A percentile compares a stretch with the other conserved stretches of the same genome.
These are phyloP conservation scores for Alternaria postmessia DNA, from an alignment of 2,329 filamentous ascomycete genomes.

Conservation along the genomic window DNA sequence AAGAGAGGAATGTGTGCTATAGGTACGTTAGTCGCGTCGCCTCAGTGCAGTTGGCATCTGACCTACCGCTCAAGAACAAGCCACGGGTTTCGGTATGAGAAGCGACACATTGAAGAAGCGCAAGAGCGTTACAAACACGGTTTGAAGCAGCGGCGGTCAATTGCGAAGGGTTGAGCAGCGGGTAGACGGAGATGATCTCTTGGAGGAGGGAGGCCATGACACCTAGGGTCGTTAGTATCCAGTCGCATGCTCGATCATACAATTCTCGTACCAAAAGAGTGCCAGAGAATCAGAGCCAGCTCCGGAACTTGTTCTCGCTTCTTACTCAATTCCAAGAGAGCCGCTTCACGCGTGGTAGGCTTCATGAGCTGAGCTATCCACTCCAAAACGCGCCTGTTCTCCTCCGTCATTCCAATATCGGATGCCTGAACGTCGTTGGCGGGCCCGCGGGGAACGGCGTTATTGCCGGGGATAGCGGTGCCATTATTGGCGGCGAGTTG, in stretches of 20 bases:
- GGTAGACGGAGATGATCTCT: constrained; percentile 99
- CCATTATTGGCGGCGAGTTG: constrained; percentile 74
- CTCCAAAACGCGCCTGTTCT: constrained; percentile 89
- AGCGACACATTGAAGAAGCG: constrained; percentile 93
- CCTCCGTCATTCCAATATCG: constrained; percentile 73
- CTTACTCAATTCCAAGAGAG: constrained; percentile 94
- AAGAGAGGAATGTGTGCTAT: constrained; percentile 96
- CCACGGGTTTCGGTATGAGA: constrained; percentile 96
- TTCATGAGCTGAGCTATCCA: constrained; percentile 93
- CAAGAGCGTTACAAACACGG: constrained; percentile 95
- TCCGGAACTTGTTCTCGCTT: constrained; percentile 98
- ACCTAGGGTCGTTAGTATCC: constrained; percentile 61
- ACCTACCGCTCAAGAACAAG: constrained; percentile 85
- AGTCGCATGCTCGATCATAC: too few species aligned
- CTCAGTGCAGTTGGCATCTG: background rate
- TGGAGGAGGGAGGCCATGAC: constrained; percentile 98
- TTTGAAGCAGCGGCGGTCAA: constrained; percentile 97
- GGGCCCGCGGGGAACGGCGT: constrained; percentile 47
- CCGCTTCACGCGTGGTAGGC: constrained; percentile 85
- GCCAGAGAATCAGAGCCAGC: constrained; percentile 94
- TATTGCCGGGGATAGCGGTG: constrained; percentile 52
- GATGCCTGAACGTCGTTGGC: constrained; percentile 50
- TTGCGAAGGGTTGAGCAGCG: constrained; percentile 93
- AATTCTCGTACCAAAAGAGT: constrained; percentile 80
- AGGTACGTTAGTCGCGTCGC: constrained; percentile 21